Evolutionary conservation across 768 basidiomycete species (phyloP).

Genomic region (Cyathus striatus): DNA sequence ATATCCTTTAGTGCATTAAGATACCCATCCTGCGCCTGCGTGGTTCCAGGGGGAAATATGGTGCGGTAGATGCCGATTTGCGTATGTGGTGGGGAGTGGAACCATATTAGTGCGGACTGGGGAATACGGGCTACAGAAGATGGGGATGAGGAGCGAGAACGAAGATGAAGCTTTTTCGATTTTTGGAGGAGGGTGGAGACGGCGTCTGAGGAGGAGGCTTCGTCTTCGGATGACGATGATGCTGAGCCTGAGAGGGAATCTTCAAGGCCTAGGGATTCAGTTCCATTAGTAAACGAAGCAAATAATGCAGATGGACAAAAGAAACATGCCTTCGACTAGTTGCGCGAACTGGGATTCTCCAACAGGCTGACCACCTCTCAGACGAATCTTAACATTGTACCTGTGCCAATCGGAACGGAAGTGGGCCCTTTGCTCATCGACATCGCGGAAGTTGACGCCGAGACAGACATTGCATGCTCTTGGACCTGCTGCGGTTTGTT

Average conservation of each 20-base stretch:
- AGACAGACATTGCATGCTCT: conserved; percentile 71
- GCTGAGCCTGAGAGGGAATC: conserved; percentile 93
- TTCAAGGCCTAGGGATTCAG: conserved; percentile 56
- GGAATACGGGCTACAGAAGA: conserved; percentile 25
- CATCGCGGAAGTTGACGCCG: conserved; percentile 60
- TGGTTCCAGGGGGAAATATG: conserved; percentile 52
- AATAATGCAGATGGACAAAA: not conserved
- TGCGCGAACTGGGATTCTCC: conserved; percentile 68
- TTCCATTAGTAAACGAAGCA: too few species aligned
- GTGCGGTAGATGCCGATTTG: conserved; percentile 88
- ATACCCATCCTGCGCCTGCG: conserved; percentile 42
- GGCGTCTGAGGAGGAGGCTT: conserved; percentile 55
- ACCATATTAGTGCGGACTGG: conserved; percentile 81
- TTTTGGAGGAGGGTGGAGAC: conserved; percentile 66
- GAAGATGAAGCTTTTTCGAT: conserved; percentile 36
- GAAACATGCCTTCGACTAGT: conserved; percentile 70
- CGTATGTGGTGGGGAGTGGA: conserved; percentile 79
- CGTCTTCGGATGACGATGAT: conserved; percentile 57
- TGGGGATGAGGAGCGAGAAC: conserved; percentile 47
- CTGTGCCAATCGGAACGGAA: conserved; percentile 97
- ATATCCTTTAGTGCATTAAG: conserved; percentile 59
- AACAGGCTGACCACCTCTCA: conserved; percentile 59
- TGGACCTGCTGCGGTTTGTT: conserved; percentile 32
- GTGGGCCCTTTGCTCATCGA: conserved; percentile 81
- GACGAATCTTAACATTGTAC: conserved; percentile 87